These are phyloP conservation scores for Plectosphaerella sp. DNA, from an alignment of 2,329 filamentous ascomycete species.

Conservation along the genomic window DNA sequence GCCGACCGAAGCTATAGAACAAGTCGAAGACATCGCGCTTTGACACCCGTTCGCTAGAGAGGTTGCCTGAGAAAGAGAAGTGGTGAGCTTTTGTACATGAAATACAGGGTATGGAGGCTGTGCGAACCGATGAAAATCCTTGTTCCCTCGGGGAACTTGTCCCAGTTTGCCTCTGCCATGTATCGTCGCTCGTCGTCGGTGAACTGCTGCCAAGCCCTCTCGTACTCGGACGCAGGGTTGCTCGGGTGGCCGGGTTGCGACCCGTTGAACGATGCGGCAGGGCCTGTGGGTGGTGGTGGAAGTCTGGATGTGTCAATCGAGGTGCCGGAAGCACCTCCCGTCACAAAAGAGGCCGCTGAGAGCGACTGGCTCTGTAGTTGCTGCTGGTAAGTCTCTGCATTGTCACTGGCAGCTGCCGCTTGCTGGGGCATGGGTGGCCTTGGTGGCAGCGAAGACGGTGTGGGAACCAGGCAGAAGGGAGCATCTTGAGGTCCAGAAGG, in stretches of 20 bases:
- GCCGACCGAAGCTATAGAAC: conserved; percentile 77
- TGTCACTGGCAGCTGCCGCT: conserved; percentile 12
- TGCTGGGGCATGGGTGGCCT: conserved; percentile 37
- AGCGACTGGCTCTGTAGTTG: not conserved
- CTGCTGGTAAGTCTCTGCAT: not conserved
- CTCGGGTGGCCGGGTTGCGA: no score
- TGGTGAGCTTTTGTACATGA: not conserved
- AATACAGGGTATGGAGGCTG: conserved; percentile 13
- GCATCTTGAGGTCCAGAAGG: not conserved
- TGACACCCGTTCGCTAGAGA: conserved; percentile 87
- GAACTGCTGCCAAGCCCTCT: conserved; percentile 69
- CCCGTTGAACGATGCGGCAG: conserved; percentile 17
- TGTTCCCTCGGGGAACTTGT: conserved; percentile 72
- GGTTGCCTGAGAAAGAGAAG: conserved; percentile 60
- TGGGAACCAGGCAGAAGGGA: conserved; percentile 24
- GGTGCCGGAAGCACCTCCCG: not conserved
- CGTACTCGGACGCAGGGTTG: conserved; percentile 35
- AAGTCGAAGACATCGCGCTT: conserved; percentile 92
- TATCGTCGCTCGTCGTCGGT: conserved; percentile 69
- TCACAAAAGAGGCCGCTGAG: not conserved
- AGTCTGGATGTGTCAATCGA: conserved; percentile 12
- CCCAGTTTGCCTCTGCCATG: conserved; percentile 75
- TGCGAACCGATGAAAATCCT: conserved; percentile 74
- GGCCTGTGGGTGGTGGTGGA: conserved; percentile 21
- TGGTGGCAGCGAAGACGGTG: conserved; percentile 39